These are phyloP conservation scores for Linum usitatissimum DNA, from an alignment of 345 rosid genomes.

Conservation along the genomic window DNA sequence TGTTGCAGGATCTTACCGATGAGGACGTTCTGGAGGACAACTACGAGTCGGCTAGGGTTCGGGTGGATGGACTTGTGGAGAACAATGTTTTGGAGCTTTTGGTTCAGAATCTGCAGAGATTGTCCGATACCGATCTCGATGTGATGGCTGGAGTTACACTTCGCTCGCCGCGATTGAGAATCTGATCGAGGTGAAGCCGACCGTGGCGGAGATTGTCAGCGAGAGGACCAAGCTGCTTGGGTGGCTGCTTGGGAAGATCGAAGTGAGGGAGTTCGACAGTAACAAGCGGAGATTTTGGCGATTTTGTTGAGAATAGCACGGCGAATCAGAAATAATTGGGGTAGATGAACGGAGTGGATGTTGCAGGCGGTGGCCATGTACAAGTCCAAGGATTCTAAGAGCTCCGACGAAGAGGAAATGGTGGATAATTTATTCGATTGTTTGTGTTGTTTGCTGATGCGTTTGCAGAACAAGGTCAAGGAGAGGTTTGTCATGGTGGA, in stretches of 20 bases:
- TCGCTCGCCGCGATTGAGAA: slow-evolving; percentile 79
- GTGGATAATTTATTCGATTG: slow-evolving; percentile 82
- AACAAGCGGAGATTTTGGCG: slow-evolving; percentile 93
- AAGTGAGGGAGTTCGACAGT: slow-evolving; percentile 75
- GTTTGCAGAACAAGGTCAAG: slow-evolving; percentile 92
- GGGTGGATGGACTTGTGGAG: slow-evolving; percentile 60
- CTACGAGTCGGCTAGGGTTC: slow-evolving; percentile 64
- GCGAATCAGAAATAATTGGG: slow-evolving; percentile 85
- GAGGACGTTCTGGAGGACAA: slow-evolving; percentile 84
- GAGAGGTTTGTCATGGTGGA: slow-evolving; percentile 92
- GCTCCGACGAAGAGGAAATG: slow-evolving; percentile 91
- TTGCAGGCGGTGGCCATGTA: slow-evolving; percentile 90
- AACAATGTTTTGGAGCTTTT: slow-evolving; percentile 79
- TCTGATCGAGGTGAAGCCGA: slow-evolving; percentile 84
- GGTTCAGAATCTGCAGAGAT: slow-evolving; percentile 79
- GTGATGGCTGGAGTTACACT: slow-evolving; percentile 63
- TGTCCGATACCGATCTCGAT: slow-evolving; percentile 70
- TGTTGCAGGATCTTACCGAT: slow-evolving; percentile 83
- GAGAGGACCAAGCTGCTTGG: slow-evolving; percentile 72
- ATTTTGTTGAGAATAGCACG: slow-evolving; percentile 64
- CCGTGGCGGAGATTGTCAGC: slow-evolving; percentile 77
- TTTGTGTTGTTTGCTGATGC: slow-evolving; percentile 90
- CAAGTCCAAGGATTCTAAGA: slow-evolving; percentile 85
- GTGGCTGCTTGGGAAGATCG: slow-evolving; percentile 72
- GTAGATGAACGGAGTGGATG: slow-evolving; percentile 94